These are phyloP conservation scores for Lipomyces yamadae DNA, from an alignment of 805 yeast genomes.

Conservation along the genomic window DNA sequence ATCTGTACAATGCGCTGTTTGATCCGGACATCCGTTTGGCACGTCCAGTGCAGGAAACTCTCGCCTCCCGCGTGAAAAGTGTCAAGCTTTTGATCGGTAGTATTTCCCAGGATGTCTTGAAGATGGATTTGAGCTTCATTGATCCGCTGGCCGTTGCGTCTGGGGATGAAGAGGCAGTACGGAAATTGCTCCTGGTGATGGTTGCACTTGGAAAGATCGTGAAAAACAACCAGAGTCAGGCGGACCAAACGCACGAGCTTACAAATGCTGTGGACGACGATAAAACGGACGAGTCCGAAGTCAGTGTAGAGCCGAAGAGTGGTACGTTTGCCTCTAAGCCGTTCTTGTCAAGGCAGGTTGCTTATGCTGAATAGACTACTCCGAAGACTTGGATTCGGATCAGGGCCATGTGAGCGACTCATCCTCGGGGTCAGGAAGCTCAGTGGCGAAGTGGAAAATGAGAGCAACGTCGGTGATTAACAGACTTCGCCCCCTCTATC, in stretches of 20 bases:
- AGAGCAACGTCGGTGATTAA: neutral
- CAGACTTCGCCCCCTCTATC: neutral
- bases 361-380: neutral
- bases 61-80: conserved; percentile 23
- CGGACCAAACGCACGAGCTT: neutral
- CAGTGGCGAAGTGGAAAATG: neutral
- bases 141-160: conserved; percentile 28
- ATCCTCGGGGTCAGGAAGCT: neutral
- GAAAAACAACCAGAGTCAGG: conserved; percentile 5
- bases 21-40: conserved; percentile 7
- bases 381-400: conserved; percentile 16
- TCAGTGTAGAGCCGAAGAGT: conserved; percentile 24
- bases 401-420: conserved; percentile 2
- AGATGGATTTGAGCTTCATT: conserved; percentile 18
- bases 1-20: conserved; percentile 22
- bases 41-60: conserved; percentile 19
- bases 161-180: conserved; percentile 18
- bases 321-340: conserved; percentile 15
- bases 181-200: conserved; percentile 20
- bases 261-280: conserved; percentile 1
- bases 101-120: conserved; percentile 24
- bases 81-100: conserved; percentile 29
- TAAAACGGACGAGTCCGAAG: conserved; percentile 12
- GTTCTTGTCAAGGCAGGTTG: neutral
- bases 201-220: conserved; percentile 25